These are phyloP conservation scores for Tagetes erecta DNA, from an alignment of 129 eudicot species.

Conservation along the genomic window DNA sequence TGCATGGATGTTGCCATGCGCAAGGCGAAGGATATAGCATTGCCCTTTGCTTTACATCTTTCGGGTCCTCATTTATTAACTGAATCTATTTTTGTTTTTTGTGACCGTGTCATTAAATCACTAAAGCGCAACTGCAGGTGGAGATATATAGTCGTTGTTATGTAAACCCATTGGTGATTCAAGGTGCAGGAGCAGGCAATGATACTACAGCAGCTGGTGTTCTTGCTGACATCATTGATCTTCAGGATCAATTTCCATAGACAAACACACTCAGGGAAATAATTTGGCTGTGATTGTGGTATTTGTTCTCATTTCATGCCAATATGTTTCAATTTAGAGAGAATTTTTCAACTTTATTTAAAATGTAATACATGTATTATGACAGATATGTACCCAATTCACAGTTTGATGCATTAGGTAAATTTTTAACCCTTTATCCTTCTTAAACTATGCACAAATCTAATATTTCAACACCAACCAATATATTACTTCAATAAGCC, in stretches of 20 bases:
- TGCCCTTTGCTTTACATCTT: background rate
- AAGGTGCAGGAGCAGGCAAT: slow-evolving; percentile 98
- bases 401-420: background rate
- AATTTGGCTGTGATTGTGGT: slow-evolving; percentile 8
- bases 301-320: slow-evolving; percentile 1
- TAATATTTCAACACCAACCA: too few relatives aligned
- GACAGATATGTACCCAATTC: background rate
- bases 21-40: background rate
- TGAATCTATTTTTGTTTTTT: background rate
- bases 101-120: background rate
- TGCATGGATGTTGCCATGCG: background rate
- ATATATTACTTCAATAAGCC: too few relatives aligned
- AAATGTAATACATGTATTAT: background rate
- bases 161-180: slow-evolving; percentile 71
- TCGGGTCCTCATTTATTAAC: background rate
- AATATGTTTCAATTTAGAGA: slow-evolving; percentile 1
- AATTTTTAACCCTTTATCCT: background rate
- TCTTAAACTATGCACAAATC: too few relatives aligned
- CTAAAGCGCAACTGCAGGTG: slow-evolving; percentile 47
- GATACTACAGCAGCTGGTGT: slow-evolving; percentile 97
- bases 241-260: slow-evolving; percentile 56
- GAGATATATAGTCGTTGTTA: slow-evolving; percentile 89
- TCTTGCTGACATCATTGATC: slow-evolving; percentile 85
- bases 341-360: slow-evolving; percentile 1
- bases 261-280: background rate